Evolutionary conservation across 2,329 filamentous ascomycete species (phyloP), one percentile per base, ranked within the genome.

Genomic region (Sarocladium kiliense): DNA sequence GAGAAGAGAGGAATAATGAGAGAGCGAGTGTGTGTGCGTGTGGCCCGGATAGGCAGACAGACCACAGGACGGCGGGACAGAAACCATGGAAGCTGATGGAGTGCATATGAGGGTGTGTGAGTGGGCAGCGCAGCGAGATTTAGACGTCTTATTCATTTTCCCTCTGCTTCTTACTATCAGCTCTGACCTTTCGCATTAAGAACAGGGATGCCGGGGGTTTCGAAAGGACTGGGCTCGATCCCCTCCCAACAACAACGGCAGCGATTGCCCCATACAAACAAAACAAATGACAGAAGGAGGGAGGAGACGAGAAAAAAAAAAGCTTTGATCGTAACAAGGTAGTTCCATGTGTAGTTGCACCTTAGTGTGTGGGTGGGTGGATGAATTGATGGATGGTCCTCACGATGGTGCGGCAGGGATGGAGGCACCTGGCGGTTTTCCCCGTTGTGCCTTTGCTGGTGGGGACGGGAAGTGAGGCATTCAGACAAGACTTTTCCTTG

Each of bases 101-200:
- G 3, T 11, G 21, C 14, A 10, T 47, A 14, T 5, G 41, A 23
- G 18, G 7, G 44, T 18, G 44, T 26, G 44, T 27, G 44, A 47
- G 44, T 47, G 44, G 44, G 44, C 44, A 47, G 44, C 18, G 19
- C 5, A 44, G 41, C 41, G 21, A 25, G 10, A 9, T 9, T 21
- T 3, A 44, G 44, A 47, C 27, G 44, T 47, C 44, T 47, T 47
- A 47, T 47, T 47, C 44, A 47, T 47, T 47, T 47, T 47, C 27
- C 44, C n/a, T 16, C 16, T 30, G 12, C 19, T 44, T 9, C 39
- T 23, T 14, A 49, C 3, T 51, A 51, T 51, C 47, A 51, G 47
- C 47, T 51, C 16, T 34, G 47, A 51, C 47, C 47, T 51, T 51
- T 45, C 18, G 47, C 47, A 51, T 51, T 51, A 51, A 34, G 47